Evolutionary conservation across 192 early-diverging fungal species (phyloP).

Genomic region (Coemansia sp.): DNA sequence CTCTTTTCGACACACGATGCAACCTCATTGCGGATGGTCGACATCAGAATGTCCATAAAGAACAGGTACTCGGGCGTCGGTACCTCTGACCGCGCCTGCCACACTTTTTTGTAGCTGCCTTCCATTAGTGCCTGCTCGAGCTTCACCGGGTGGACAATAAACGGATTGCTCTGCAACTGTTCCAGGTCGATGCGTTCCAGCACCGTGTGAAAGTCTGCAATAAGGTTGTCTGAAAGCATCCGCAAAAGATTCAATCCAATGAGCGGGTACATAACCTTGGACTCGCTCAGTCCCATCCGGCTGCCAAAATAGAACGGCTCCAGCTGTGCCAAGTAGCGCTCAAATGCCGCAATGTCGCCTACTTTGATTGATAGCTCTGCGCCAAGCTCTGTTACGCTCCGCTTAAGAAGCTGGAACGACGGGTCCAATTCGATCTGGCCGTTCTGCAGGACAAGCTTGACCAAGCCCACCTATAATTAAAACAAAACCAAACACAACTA

Average conservation of each 20-base stretch:
- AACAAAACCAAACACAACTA: no score
- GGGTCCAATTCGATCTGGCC: conserved; percentile 25
- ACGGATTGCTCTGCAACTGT: conserved; percentile 74
- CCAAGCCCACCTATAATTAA: conserved; percentile 31
- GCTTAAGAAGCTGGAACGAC: conserved; percentile 36
- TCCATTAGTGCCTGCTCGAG: conserved; percentile 98
- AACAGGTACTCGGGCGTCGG: conserved; percentile 88
- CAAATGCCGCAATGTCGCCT: conserved; percentile 91
- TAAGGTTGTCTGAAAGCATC: conserved; percentile 87
- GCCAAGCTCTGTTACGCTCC: conserved; percentile 78
- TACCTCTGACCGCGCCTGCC: conserved; percentile 86
- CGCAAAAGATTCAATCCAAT: conserved; percentile 92
- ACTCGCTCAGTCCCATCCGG: conserved; percentile 62
- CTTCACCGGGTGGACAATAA: conserved; percentile 88
- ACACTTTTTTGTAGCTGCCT: conserved; percentile 95
- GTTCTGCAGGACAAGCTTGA: conserved; percentile 37
- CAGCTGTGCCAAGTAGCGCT: conserved; percentile 92
- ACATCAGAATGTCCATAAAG: conserved; percentile 93
- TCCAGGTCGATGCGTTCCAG: conserved; percentile 86
- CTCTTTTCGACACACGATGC: conserved; percentile 95
- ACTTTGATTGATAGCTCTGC: conserved; percentile 83
- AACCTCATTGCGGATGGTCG: conserved; percentile 92
- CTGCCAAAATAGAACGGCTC: conserved; percentile 81
- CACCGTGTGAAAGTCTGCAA: conserved; percentile 99
- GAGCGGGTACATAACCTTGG: conserved; percentile 82